Base-by-base conservation (phyloP, 108 stramenopile species). In the Asterionellopsis glacialis region DNA sequence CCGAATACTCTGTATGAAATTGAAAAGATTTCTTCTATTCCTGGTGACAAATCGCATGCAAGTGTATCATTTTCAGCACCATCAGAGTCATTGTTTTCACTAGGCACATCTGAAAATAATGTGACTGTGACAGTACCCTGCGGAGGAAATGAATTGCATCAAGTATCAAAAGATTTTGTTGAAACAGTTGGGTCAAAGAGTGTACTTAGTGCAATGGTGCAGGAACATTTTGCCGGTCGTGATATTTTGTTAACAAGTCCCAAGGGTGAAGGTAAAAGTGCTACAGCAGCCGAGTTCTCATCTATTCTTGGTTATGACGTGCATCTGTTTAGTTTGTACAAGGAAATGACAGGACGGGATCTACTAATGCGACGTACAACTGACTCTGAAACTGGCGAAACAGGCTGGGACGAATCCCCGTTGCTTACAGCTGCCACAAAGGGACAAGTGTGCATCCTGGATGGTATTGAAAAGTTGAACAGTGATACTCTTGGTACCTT, bases 381-480 rank as follows among this genome's bases (percentile, higher is more conserved):
- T 19, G 81, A 82, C 49, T 51, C 61, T 11, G 69, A 63, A 26
- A 65, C 72, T 0, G 93, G 95, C 0, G 61, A 84, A 26, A 94
- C 93, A 9, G 63, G 41, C 11, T 96, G 96, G 96, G 66, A 63
- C 60, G 72, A 82, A 40, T 81, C 84, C 1, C 89, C 92, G 4
- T 64, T 96, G 38, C 64, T 84, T 1, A 55, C 61, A 24, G 90
- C 96, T 0, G 89, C 87, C 25, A 33, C 65, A 45, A 62, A 71
- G 1, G 96, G 93, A 7, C 55, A 56, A 22, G 41, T 70, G 9
- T 63, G 69, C 0, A 66, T 92, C 41, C 65, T 96, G 25, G 96
- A 96, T 75, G 92, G 91, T 13, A 66, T 89, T 19, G 88, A 96
- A 19, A 90, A 85, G 45, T 63, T 91, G 25, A 72, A 75, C 1